Evolutionary conservation across 176 grass and related monocot species (phyloP), one percentile per base, ranked within the genome.

Genomic region (Musa itinerans): DNA sequence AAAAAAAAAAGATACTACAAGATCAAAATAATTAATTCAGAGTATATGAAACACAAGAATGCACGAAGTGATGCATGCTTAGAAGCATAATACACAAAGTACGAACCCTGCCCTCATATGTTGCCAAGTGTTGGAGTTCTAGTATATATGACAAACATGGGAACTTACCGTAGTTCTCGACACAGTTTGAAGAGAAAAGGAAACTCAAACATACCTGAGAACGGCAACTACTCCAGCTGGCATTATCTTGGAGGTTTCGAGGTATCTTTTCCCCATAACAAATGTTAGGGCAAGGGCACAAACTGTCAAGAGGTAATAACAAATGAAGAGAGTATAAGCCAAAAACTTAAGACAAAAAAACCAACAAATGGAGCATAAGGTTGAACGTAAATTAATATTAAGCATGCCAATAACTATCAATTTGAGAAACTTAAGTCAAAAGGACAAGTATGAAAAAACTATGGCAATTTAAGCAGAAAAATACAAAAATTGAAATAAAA

Each of bases 211-310:
- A 55, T 85, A 92, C 93, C 93, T 97, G 78, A 97, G 74, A 76
- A 70, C 53, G 83, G 93, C 85, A 83, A 93, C 81, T 72, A 97
- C 17, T 79, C 90, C 93, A 76, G 93, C 87, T 14, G 90, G 93
- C 90, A 97, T 92, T 26, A 97, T 83, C 81, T 97, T 92, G 48
- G 73, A 87, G 68, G 87, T 89, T 84, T 93, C 89, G 22, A 75
- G 25, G 62, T 88, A 92, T 83, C 90, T 90, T 88, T 80, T 65
- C 62, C 87, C 90, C 93, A 97, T 92, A 19, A 85, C 51, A 19
- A 80, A 29, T 54, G 87, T 96, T 66, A 96, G 77, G 78, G 65
- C 73, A 51, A 82, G 24, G 74, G 93, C 85, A 83, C 87, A 92
- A 76, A 89, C 93, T 92, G 85, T 69, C 9, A 2, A 70, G 68